Conservation (phyloP, 345 rosid species). For the Pistacia atlantica region DNA sequence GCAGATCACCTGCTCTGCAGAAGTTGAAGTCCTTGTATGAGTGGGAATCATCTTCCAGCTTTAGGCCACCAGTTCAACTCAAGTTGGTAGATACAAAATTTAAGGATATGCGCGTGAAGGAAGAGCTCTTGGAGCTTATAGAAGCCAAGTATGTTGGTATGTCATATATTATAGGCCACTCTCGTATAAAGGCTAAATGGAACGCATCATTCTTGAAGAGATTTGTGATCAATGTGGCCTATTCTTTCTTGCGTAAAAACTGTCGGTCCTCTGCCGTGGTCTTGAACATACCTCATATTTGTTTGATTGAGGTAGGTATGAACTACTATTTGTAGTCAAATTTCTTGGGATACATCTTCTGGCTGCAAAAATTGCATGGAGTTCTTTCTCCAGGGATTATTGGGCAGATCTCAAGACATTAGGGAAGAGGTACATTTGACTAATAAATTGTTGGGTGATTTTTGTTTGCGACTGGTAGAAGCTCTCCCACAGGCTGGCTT, state of each 20-base stretch:
- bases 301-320: conserved; percentile 92
- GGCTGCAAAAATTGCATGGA: background rate
- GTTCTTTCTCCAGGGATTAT: background rate
- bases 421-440: background rate
- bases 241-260: conserved; percentile 82
- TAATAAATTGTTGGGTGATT: background rate
- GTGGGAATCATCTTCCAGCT: conserved; percentile 58
- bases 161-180: conserved; percentile 77
- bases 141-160: conserved; percentile 79
- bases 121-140: conserved; percentile 75
- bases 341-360: background rate
- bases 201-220: conserved; percentile 71
- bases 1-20: conserved; percentile 63
- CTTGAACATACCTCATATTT: conserved; percentile 81
- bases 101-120: conserved; percentile 63
- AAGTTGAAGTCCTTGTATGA: conserved; percentile 61
- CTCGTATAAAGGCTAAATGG: conserved; percentile 70
- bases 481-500: background rate
- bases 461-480: background rate
- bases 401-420: background rate
- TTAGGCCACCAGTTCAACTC: conserved; percentile 50
- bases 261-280: conserved; percentile 77
- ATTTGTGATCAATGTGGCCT: conserved; percentile 65
- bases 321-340: conserved; percentile 59
- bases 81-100: conserved; percentile 58